Evolutionary conservation across 805 yeast genomes (phyloP).

Genomic region (Diddensiella transvaalensis): DNA sequence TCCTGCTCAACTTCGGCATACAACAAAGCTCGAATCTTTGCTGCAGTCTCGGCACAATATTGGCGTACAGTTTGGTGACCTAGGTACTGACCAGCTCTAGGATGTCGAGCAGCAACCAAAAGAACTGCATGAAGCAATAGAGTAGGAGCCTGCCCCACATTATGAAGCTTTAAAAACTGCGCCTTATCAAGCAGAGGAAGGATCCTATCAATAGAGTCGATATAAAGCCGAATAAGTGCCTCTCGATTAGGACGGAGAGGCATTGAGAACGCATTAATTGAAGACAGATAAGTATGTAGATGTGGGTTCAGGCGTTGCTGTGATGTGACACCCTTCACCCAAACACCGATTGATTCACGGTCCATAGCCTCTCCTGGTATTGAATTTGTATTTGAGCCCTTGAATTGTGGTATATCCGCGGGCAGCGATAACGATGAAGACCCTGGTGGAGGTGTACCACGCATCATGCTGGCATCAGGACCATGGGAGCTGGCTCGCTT

Average conservation of each 20-base stretch:
- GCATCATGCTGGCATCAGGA: constrained; percentile 13
- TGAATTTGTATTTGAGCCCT: not conserved
- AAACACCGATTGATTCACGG: constrained; percentile 31
- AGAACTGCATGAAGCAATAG: constrained; percentile 42
- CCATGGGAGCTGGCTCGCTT: constrained; percentile 19
- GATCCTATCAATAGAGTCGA: constrained; percentile 39
- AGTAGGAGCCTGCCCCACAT: constrained; percentile 38
- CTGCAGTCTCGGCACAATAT: constrained; percentile 32
- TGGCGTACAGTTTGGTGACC: constrained; percentile 31
- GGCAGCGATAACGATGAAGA: not conserved
- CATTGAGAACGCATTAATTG: constrained; percentile 40
- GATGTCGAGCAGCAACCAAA: constrained; percentile 42
- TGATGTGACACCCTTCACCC: constrained; percentile 33
- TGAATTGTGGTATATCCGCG: not conserved
- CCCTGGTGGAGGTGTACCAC: constrained; percentile 1
- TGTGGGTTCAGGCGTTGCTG: constrained; percentile 31
- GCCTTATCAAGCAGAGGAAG: constrained; percentile 42
- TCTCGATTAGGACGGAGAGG: constrained; percentile 33
- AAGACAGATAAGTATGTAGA: constrained; percentile 33
- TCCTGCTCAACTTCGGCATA: constrained; percentile 40
- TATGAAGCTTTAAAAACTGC: constrained; percentile 38
- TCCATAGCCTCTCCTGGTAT: constrained; percentile 11
- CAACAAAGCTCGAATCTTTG: constrained; percentile 37
- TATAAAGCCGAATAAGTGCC: constrained; percentile 38
- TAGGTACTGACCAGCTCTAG: constrained; percentile 32